Percentiles rank a stretch among this genome's conserved stretches.
Conservation (phyloP, 2,329 filamentous ascomycete genomes). For the Seiridium cupressi region DNA sequence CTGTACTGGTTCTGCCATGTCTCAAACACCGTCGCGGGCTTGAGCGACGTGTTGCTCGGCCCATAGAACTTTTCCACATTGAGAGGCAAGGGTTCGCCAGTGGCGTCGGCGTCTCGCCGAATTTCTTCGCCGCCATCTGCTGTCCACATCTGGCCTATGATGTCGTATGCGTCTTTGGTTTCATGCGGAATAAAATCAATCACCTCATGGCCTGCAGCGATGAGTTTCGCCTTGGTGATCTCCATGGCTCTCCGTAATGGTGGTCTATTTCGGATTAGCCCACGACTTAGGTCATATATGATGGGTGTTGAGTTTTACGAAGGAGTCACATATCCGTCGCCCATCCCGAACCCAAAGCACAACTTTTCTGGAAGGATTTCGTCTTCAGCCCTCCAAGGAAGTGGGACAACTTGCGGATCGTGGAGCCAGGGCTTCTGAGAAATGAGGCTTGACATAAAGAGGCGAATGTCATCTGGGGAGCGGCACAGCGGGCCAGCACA, state of each 20-base stretch:
- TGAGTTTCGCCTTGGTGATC: conserved; percentile 17
- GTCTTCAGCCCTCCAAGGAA: conserved; percentile 15
- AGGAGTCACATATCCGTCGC: conserved; percentile 18
- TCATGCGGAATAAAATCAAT: conserved; percentile 18
- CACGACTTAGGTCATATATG: not conserved
- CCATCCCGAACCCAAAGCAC: conserved; percentile 18
- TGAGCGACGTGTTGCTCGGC: conserved; percentile 11
- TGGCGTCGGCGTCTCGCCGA: conserved; percentile 17
- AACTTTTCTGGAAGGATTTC: conserved; percentile 16
- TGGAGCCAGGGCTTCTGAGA: conserved; percentile 7
- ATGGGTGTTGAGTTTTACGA: conserved; percentile 4
- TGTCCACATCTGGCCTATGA: conserved; percentile 17
- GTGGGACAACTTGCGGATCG: conserved; percentile 11
- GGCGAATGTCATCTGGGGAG: conserved; percentile 9
- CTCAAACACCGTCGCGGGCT: conserved; percentile 18
- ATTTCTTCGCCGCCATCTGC: conserved; percentile 17
- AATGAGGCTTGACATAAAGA: conserved; percentile 8
- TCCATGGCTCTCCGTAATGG: conserved; percentile 17
- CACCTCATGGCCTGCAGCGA: conserved; percentile 15
- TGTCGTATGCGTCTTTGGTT: conserved; percentile 12
- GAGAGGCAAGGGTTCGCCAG: conserved; percentile 19
- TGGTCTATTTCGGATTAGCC: conserved; percentile 6
- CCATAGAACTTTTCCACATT: conserved; percentile 18
- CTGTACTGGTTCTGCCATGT: conserved; percentile 22
- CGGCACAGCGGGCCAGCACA: conserved; percentile 9